Percentiles rank a stretch among this genome's conserved stretches.
Conservation (phyloP, 1,284 basidiomycete species). For the Moniliophthora roreri region DNA sequence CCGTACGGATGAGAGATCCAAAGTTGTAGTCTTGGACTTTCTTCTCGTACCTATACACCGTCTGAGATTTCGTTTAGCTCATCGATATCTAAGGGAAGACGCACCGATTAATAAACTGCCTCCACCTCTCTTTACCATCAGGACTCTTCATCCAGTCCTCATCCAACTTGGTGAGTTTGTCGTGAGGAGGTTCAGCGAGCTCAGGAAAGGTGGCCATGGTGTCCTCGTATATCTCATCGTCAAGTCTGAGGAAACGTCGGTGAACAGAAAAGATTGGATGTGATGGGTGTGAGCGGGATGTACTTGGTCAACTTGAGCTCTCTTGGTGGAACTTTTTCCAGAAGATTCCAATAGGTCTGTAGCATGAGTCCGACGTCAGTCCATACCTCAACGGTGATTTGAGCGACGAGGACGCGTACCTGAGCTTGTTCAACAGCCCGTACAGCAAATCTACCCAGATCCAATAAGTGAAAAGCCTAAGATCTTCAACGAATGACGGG, state of each 20-base stretch:
- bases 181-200: slow-evolving; percentile 61
- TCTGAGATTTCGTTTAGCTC: background rate
- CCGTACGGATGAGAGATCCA: slow-evolving; percentile 89
- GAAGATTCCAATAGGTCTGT: slow-evolving; percentile 96
- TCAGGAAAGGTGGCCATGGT: slow-evolving; percentile 84
- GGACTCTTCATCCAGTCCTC: slow-evolving; percentile 95
- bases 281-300: slow-evolving; percentile 25
- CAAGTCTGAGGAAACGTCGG: slow-evolving; percentile 53
- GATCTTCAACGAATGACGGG: too few species aligned
- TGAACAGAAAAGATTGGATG: slow-evolving; percentile 19
- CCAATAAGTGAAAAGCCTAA: background rate
- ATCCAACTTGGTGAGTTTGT: slow-evolving; percentile 74
- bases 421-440: slow-evolving; percentile 96
- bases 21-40: slow-evolving; percentile 95
- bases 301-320: slow-evolving; percentile 83
- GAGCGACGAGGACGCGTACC: slow-evolving; percentile 44
- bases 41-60: slow-evolving; percentile 72
- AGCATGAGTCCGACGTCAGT: slow-evolving; percentile 22
- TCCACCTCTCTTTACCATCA: slow-evolving; percentile 91
- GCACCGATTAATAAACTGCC: slow-evolving; percentile 85
- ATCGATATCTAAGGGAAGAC: slow-evolving; percentile 27
- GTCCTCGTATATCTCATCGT: slow-evolving; percentile 90
- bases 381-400: slow-evolving; percentile 4
- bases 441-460: slow-evolving; percentile 77
- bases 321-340: slow-evolving; percentile 80